These are phyloP conservation scores for Erysiphe neolycopersici DNA, from an alignment of 2,329 filamentous ascomycete genomes.

Conservation along the genomic window DNA sequence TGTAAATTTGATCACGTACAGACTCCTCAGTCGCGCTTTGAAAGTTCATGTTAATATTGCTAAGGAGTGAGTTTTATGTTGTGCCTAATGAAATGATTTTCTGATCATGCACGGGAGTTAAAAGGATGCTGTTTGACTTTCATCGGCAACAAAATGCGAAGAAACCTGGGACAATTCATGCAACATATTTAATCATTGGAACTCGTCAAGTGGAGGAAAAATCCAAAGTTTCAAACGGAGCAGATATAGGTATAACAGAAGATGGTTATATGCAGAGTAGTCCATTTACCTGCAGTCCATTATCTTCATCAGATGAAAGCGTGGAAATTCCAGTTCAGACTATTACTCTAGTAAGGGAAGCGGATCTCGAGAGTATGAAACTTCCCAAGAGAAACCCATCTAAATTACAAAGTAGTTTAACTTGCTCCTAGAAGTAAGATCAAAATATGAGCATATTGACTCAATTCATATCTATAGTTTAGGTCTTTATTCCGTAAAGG, in stretches of 20 bases:
- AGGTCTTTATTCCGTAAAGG: slow-evolving; percentile 40
- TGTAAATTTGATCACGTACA: slow-evolving; percentile 46
- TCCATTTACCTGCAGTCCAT: slow-evolving; percentile 39
- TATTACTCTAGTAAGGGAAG: slow-evolving; percentile 43
- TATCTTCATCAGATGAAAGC: slow-evolving; percentile 24
- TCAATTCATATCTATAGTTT: slow-evolving; percentile 78
- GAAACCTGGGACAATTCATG: slow-evolving; percentile 50
- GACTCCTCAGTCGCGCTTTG: slow-evolving; percentile 53
- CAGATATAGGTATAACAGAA: slow-evolving; percentile 26
- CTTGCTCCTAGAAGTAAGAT: slow-evolving; percentile 27
- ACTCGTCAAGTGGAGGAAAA: slow-evolving; percentile 21
- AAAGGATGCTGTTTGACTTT: slow-evolving; percentile 68
- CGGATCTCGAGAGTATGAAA: slow-evolving; percentile 29
- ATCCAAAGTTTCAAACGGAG: slow-evolving; percentile 14
- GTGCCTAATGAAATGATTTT: slow-evolving; percentile 1
- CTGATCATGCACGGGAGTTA: background rate
- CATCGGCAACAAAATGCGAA: slow-evolving; percentile 51
- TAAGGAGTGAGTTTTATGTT: slow-evolving; percentile 37
- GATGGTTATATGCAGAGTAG: slow-evolving; percentile 40
- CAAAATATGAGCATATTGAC: slow-evolving; percentile 41
- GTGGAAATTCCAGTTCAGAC: slow-evolving; percentile 26
- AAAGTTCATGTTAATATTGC: slow-evolving; percentile 67
- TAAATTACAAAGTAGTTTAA: background rate
- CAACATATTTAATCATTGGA: slow-evolving; percentile 74
- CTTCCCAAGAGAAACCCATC: no score